A percentile compares a stretch with the other conserved stretches of the same genome.
Conservation (phyloP, 805 yeast genomes). For the Barnettozyma californica region DNA sequence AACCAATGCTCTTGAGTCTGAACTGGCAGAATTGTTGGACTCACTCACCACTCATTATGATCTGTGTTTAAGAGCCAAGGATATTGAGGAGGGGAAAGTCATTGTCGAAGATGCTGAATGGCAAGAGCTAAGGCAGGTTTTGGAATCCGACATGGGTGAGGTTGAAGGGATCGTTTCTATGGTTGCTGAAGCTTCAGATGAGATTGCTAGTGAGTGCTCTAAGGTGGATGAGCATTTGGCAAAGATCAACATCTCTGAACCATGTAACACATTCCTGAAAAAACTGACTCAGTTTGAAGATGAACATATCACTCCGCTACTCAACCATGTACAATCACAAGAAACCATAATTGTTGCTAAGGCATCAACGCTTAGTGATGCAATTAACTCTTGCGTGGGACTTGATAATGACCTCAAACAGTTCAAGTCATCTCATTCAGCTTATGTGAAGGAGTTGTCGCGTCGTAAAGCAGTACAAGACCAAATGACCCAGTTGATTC, state of each 20-base stretch:
- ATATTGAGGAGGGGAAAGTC: conserved; percentile 29
- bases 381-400: background rate
- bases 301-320: background rate
- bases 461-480: conserved; percentile 41
- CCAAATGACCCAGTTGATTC: conserved; percentile 35
- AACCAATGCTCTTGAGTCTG: conserved; percentile 52
- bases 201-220: conserved; percentile 21
- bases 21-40: conserved; percentile 62
- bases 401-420: conserved; percentile 16
- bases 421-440: conserved; percentile 48
- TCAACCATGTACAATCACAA: background rate
- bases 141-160: conserved; percentile 49
- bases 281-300: conserved; percentile 25
- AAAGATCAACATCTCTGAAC: conserved; percentile 24
- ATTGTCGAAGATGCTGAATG: conserved; percentile 27
- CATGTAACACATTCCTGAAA: conserved; percentile 18
- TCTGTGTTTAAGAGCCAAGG: conserved; percentile 54
- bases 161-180: conserved; percentile 50
- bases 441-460: conserved; percentile 45
- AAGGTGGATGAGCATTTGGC: conserved; percentile 28
- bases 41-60: conserved; percentile 81
- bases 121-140: conserved; percentile 38
- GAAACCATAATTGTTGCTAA: conserved; percentile 10
- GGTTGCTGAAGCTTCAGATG: conserved; percentile 34
- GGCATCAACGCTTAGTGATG: background rate